phyloP scores from a whole-genome alignment of 352 stramenopile species.

The Globisporangium mamillatum region DNA sequence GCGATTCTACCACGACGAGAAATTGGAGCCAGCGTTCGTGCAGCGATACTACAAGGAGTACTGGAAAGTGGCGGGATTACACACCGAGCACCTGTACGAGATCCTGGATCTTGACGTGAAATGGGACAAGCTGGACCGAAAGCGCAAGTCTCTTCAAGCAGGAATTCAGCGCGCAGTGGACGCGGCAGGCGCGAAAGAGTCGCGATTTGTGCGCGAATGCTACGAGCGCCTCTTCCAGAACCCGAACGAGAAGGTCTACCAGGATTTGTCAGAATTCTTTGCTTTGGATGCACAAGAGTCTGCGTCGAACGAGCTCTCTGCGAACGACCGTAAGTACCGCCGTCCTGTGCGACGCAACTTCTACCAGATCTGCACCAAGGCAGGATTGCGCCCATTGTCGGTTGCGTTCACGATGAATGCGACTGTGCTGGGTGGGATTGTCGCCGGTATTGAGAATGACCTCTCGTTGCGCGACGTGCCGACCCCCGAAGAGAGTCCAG shows the following conservation, averaged over 20 bases:
- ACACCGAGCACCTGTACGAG: constrained; percentile 79
- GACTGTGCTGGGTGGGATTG: constrained; percentile 73
- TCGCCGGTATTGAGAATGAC: constrained; percentile 72
- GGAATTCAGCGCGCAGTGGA: constrained; percentile 70
- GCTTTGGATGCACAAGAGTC: constrained; percentile 69
- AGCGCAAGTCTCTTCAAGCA: constrained; percentile 71
- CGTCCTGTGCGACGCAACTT: constrained; percentile 81
- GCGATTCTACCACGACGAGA: constrained; percentile 88
- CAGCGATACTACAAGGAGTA: constrained; percentile 91
- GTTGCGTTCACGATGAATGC: constrained; percentile 85
- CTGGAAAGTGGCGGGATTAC: constrained; percentile 83
- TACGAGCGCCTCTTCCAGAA: constrained; percentile 71
- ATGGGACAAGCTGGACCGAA: constrained; percentile 86
- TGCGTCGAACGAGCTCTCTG: constrained; percentile 42
- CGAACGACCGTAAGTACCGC: constrained; percentile 61
- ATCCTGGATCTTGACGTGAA: constrained; percentile 87
- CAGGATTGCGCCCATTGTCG: constrained; percentile 63
- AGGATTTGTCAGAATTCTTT: constrained; percentile 86
- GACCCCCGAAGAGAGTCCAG: constrained; percentile 73
- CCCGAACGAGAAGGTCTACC: constrained; percentile 81
- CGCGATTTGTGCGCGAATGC: constrained; percentile 76
- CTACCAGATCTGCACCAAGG: constrained; percentile 89
- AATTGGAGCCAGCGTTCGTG: constrained; percentile 85
- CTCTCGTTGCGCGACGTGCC: constrained; percentile 60
- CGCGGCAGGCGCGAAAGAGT: constrained; percentile 66